Evolutionary conservation across 495 filamentous ascomycete genomes (phyloP).

Genomic region (Aspergillus ellipticus): DNA sequence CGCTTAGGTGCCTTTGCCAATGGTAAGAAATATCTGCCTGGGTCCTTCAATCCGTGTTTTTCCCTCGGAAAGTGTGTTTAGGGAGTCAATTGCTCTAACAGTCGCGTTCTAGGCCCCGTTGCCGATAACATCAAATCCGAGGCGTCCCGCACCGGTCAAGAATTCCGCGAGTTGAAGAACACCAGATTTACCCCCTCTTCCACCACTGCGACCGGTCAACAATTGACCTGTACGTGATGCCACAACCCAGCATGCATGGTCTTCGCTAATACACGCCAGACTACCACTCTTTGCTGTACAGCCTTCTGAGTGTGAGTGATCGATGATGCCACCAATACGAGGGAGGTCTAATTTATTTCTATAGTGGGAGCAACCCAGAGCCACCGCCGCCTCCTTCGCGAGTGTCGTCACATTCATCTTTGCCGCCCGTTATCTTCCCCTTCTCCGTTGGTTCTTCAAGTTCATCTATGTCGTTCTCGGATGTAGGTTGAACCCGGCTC

Average conservation of each 20-base stretch:
- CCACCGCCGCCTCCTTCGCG: slow-evolving; percentile 80
- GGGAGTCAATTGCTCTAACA: slow-evolving; percentile 30
- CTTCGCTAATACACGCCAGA: slow-evolving; percentile 37
- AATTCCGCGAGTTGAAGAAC: slow-evolving; percentile 73
- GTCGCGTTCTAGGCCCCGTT: slow-evolving; percentile 57
- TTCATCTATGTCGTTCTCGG: slow-evolving; percentile 66
- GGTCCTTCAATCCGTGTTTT: neutral
- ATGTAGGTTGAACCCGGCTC: slow-evolving; percentile 41
- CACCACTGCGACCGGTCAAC: slow-evolving; percentile 76
- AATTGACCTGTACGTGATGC: slow-evolving; percentile 65
- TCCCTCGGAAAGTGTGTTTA: neutral
- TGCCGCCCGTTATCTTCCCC: slow-evolving; percentile 81
- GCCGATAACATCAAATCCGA: slow-evolving; percentile 75
- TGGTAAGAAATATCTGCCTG: slow-evolving; percentile 20
- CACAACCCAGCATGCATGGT: neutral
- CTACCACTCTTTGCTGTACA: slow-evolving; percentile 95
- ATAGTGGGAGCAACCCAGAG: slow-evolving; percentile 69
- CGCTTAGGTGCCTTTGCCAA: slow-evolving; percentile 28
- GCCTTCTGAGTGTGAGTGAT: slow-evolving; percentile 67
- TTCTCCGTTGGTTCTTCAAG: slow-evolving; percentile 87
- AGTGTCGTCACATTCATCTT: slow-evolving; percentile 76
- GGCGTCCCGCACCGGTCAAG: slow-evolving; percentile 62
- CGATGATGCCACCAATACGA: neutral
- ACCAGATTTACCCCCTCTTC: slow-evolving; percentile 63
- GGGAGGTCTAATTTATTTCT: slow-evolving; percentile 1